Evolutionary conservation across 2,329 filamentous ascomycete genomes (phyloP).

Genomic region (Ilyonectria destructans): DNA sequence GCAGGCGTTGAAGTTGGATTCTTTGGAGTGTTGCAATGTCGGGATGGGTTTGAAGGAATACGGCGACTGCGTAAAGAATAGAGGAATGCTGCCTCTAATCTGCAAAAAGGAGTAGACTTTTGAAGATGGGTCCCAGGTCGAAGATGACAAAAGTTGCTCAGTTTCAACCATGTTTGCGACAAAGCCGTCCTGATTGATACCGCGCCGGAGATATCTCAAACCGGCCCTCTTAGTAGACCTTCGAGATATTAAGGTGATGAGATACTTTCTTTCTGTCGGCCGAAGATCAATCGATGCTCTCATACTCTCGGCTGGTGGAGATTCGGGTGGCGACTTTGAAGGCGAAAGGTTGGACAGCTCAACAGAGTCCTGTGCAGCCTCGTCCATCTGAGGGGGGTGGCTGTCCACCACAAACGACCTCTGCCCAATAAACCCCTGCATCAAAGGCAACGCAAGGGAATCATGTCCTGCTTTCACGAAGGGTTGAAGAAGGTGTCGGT

Average conservation of each 20-base stretch:
- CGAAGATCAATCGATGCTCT: slow-evolving; percentile 60
- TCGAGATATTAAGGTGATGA: slow-evolving; percentile 93
- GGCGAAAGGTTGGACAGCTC: slow-evolving; percentile 61
- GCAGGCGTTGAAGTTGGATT: slow-evolving; percentile 85
- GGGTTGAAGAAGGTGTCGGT: slow-evolving; percentile 80
- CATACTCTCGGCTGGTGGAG: slow-evolving; percentile 46
- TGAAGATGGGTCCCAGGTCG: slow-evolving; percentile 73
- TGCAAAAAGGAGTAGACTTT: slow-evolving; percentile 90
- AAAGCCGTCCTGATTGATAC: slow-evolving; percentile 90
- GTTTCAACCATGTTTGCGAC: slow-evolving; percentile 95
- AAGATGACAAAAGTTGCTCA: slow-evolving; percentile 88
- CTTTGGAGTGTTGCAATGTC: slow-evolving; percentile 83
- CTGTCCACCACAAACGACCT: slow-evolving; percentile 82
- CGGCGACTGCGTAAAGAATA: slow-evolving; percentile 96
- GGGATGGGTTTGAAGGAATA: slow-evolving; percentile 94
- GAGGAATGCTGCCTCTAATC: slow-evolving; percentile 89
- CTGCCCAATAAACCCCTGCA: slow-evolving; percentile 97
- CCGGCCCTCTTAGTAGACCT: slow-evolving; percentile 90
- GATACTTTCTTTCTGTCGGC: slow-evolving; percentile 71
- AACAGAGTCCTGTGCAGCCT: slow-evolving; percentile 62
- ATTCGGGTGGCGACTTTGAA: slow-evolving; percentile 46
- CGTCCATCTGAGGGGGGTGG: slow-evolving; percentile 70
- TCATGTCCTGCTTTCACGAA: slow-evolving; percentile 84
- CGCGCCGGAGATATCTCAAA: slow-evolving; percentile 89
- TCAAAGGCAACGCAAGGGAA: slow-evolving; percentile 82